Percentiles rank a stretch among this genome's conserved stretches.
These are phyloP conservation scores for Phytophthora uliginosa DNA, from an alignment of 352 stramenopile genomes.

Conservation along the genomic window DNA sequence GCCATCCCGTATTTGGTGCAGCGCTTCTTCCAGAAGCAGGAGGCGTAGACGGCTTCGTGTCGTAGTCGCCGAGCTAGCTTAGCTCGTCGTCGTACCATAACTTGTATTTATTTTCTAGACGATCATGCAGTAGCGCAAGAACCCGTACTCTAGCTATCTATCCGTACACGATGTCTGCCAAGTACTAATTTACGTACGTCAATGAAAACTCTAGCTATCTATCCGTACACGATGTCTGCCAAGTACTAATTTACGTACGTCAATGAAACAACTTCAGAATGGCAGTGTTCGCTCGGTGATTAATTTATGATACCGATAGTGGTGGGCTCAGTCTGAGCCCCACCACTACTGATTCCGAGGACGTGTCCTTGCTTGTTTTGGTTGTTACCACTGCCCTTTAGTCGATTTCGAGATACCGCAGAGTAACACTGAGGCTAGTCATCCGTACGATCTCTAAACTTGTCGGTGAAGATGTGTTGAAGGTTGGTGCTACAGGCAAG, in stretches of 20 bases:
- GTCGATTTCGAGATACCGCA: too few species aligned
- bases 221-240: neutral
- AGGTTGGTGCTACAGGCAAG: too few species aligned
- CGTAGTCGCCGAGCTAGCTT: neutral
- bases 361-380: too few species aligned
- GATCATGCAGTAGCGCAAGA: constrained; percentile 12
- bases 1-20: constrained; percentile 56
- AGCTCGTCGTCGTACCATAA: constrained; percentile 9
- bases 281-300: neutral
- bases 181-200: neutral
- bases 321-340: too few species aligned
- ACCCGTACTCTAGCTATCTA: neutral
- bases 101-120: constrained; percentile 34
- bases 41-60: constrained; percentile 6
- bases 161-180: neutral
- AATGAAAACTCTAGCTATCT: neutral
- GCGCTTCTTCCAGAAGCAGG: constrained; percentile 48
- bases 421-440: too few species aligned
- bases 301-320: too few species aligned
- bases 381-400: too few species aligned
- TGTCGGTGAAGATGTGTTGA: too few species aligned
- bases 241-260: neutral
- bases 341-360: too few species aligned
- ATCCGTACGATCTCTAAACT: too few species aligned
- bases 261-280: neutral